These are phyloP conservation scores for Lichtheimia ornata DNA, from an alignment of 371 early-diverging fungal species.

Conservation along the genomic window DNA sequence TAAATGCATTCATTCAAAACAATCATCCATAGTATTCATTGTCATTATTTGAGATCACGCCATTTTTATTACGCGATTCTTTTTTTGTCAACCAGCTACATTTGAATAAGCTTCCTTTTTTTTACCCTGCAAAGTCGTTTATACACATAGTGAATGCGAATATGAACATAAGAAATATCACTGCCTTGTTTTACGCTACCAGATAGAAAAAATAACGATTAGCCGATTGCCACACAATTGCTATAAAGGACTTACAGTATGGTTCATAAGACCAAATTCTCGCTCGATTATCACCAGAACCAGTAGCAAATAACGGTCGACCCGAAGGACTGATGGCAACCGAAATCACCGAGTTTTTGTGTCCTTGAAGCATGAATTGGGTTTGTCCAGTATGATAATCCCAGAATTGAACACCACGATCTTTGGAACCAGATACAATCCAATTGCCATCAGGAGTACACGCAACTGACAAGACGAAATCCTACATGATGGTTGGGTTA, in stretches of 20 bases:
- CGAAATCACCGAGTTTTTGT: slow-evolving; percentile 71
- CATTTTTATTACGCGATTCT: not conserved
- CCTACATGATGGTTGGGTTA: slow-evolving; percentile 40
- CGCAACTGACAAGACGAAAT: slow-evolving; percentile 96
- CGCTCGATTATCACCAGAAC: slow-evolving; percentile 94
- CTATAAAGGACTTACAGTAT: slow-evolving; percentile 12
- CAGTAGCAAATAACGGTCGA: slow-evolving; percentile 90
- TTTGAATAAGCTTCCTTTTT: slow-evolving; percentile 3
- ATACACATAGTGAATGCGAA: slow-evolving; percentile 13
- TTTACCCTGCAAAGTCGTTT: slow-evolving; percentile 10
- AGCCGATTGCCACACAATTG: too few species aligned
- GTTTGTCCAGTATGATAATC: slow-evolving; percentile 79
- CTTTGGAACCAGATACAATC: slow-evolving; percentile 94
- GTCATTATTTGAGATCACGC: slow-evolving; percentile 2
- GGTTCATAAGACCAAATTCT: slow-evolving; percentile 87
- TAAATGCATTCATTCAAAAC: too few species aligned
- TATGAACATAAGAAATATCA: too few species aligned
- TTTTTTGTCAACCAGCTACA: not conserved
- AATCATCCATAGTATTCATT: too few species aligned
- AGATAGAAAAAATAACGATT: too few species aligned
- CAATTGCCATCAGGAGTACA: slow-evolving; percentile 90
- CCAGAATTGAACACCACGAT: slow-evolving; percentile 96
- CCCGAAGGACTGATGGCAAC: slow-evolving; percentile 84
- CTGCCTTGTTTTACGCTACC: too few species aligned
- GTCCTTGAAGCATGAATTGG: slow-evolving; percentile 83